Conservation (phyloP, 2,329 filamentous ascomycete genomes). For the Fusarium tricinctum region DNA sequence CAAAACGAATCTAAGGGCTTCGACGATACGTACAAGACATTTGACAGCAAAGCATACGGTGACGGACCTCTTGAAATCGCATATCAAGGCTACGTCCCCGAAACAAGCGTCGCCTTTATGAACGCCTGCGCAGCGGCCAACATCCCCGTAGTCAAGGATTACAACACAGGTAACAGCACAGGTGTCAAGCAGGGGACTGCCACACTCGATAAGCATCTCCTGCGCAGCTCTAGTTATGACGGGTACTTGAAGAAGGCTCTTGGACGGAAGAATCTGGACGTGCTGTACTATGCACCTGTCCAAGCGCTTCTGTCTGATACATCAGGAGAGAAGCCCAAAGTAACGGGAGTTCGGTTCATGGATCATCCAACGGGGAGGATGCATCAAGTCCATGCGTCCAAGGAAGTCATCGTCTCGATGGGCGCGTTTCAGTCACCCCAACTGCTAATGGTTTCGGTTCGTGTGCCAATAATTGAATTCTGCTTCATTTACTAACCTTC, state of each 20-base stretch:
- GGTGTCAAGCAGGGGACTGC: conserved; percentile 21
- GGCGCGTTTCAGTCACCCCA: conserved; percentile 21
- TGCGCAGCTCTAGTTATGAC: conserved; percentile 17
- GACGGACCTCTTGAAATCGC: conserved; percentile 11
- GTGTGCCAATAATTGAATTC: rapidly evolving
- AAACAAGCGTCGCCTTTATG: conserved; percentile 15
- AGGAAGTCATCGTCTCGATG: conserved; percentile 14
- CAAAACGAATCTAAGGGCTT: conserved; percentile 10
- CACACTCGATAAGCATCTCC: conserved; percentile 6
- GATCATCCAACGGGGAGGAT: conserved; percentile 7
- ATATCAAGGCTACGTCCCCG: conserved; percentile 19
- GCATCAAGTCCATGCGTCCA: conserved; percentile 3
- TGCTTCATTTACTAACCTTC: background rate
- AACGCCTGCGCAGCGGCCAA: conserved; percentile 16
- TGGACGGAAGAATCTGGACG: conserved; percentile 1
- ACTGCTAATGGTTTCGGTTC: conserved; percentile 18
- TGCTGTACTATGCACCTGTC: conserved; percentile 14
- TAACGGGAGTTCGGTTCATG: conserved; percentile 12
- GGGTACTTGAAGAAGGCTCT: conserved; percentile 12
- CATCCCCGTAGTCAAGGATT: conserved; percentile 5
- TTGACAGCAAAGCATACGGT: conserved; percentile 3
- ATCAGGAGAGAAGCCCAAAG: background rate
- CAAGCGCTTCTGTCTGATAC: background rate
- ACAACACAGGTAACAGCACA: conserved; percentile 12
- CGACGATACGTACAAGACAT: conserved; percentile 19